These are phyloP conservation scores for Microascus cirrosus DNA, from an alignment of 2,329 filamentous ascomycete genomes.

Conservation along the genomic window DNA sequence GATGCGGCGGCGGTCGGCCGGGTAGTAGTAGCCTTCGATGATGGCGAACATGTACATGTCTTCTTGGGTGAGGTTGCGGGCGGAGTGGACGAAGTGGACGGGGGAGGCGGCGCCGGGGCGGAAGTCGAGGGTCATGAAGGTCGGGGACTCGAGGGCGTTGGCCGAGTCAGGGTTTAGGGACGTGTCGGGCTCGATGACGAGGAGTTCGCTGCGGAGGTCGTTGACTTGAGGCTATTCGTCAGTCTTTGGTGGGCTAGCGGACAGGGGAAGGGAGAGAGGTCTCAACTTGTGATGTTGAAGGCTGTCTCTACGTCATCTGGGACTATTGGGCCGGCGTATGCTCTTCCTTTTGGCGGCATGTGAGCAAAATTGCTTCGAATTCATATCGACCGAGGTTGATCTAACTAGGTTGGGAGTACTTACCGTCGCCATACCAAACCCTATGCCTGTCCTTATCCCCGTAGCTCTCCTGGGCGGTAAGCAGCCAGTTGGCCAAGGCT, in stretches of 20 bases:
- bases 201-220: constrained; percentile 1
- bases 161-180: background rate
- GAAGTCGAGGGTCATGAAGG: constrained; percentile 11
- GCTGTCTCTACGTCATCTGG: background rate
- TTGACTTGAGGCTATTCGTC: background rate
- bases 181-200: constrained; percentile 7
- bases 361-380: background rate
- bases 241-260: background rate
- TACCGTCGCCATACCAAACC: background rate
- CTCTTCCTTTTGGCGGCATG: background rate
- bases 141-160: constrained; percentile 6
- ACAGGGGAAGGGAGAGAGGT: background rate
- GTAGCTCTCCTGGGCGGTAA: background rate
- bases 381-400: background rate
- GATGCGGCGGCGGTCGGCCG: background rate
- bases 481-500: background rate
- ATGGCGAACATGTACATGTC: constrained; percentile 7
- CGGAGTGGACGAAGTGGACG: constrained; percentile 8
- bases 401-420: background rate
- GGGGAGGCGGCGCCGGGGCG: constrained; percentile 5
- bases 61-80: constrained; percentile 6
- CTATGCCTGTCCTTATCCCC: background rate
- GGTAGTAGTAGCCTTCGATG: constrained; percentile 1
- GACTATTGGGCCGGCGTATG: background rate
- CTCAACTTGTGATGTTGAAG: background rate